Evolutionary conservation across 306 rosid genomes (phyloP).

Genomic region (Fragaria vesca): DNA sequence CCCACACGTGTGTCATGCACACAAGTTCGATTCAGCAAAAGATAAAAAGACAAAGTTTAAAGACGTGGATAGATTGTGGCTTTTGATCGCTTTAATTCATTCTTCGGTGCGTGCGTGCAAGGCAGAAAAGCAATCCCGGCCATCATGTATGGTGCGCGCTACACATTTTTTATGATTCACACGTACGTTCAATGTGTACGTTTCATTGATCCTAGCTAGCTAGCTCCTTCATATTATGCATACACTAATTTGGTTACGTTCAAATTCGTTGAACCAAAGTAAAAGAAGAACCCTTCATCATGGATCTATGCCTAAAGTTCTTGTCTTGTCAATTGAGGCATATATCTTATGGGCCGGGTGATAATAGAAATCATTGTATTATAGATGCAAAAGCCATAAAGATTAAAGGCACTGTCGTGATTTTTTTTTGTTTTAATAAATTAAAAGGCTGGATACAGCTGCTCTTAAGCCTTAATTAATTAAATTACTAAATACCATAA

Average conservation of each 20-base stretch:
- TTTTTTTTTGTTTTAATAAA: no score
- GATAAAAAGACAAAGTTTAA: not conserved
- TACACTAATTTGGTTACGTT: not conserved
- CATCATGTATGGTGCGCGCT: not conserved
- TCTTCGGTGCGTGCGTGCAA: not conserved
- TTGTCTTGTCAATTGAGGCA: not conserved
- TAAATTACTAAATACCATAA: no score
- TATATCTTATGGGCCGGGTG: no score
- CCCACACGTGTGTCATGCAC: constrained; percentile 23
- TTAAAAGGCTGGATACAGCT: no score
- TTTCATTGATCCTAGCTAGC: no score
- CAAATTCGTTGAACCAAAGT: not conserved
- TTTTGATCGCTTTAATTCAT: not conserved
- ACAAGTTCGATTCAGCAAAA: not conserved
- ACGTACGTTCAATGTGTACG: not conserved
- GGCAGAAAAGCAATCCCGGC: not conserved
- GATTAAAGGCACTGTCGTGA: no score
- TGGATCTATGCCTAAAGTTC: not conserved
- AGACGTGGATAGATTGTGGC: not conserved
- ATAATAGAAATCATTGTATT: no score
- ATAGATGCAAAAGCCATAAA: no score
- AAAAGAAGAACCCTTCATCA: not conserved
- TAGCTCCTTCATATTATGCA: not conserved
- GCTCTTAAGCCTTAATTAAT: no score
- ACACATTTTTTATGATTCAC: not conserved